Evolutionary conservation across 2,329 filamentous ascomycete species (phyloP).

Genomic region (Macrophomina pseudophaseolina): DNA sequence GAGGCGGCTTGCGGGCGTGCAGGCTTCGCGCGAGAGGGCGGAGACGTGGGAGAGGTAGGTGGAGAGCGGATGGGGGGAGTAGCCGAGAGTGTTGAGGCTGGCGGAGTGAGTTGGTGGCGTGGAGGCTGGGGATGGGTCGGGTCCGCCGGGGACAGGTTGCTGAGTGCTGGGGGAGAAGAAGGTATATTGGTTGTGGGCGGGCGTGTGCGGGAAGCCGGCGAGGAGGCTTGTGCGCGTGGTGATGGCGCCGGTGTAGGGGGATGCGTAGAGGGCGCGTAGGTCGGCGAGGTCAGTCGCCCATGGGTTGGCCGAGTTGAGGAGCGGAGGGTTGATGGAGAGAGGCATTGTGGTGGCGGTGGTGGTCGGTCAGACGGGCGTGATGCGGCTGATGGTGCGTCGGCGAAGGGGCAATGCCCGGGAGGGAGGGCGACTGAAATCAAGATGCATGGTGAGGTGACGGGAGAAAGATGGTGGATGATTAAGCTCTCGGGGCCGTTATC

Average conservation of each 20-base stretch:
- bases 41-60: conserved; percentile 64
- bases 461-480: conserved; percentile 1
- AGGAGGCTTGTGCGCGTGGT: conserved; percentile 74
- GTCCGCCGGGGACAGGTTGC: neutral
- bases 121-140: conserved; percentile 23
- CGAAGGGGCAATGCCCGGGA: neutral
- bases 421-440: neutral
- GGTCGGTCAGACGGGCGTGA: neutral
- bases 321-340: conserved; percentile 64
- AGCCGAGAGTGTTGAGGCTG: conserved; percentile 73
- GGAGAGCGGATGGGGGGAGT: conserved; percentile 67
- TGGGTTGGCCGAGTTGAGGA: conserved; percentile 76
- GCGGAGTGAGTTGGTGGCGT: conserved; percentile 33
- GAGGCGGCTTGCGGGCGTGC: conserved; percentile 9
- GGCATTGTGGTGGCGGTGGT: conserved; percentile 25
- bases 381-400: neutral
- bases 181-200: conserved; percentile 65
- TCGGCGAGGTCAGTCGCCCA: conserved; percentile 73
- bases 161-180: conserved; percentile 63
- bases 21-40: conserved; percentile 47
- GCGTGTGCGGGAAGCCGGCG: conserved; percentile 67
- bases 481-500: neutral
- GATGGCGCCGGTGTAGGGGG: conserved; percentile 70
- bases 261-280: conserved; percentile 65
- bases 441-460: neutral